Percentiles rank a stretch among this genome's conserved stretches.
Evolutionary conservation across 2,329 filamentous ascomycete species (phyloP).

Genomic region (Hypoxylon sp.): DNA sequence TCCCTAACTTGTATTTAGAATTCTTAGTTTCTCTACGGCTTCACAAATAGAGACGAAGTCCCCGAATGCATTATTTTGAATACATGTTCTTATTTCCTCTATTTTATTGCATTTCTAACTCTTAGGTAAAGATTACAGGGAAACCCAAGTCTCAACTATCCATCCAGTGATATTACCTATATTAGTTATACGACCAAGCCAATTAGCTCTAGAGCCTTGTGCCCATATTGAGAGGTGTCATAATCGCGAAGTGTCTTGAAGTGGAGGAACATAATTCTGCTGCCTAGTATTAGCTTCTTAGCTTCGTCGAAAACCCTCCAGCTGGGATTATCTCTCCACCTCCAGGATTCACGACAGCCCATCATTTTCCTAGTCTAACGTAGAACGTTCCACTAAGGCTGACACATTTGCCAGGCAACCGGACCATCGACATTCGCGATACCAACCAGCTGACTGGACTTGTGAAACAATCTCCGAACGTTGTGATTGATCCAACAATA

Average conservation of each 20-base stretch:
- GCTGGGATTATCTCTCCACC: not conserved
- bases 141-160: not conserved
- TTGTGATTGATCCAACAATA: not conserved
- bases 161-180: not conserved
- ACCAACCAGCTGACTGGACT: not conserved
- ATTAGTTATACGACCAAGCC: not conserved
- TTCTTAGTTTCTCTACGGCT: no score
- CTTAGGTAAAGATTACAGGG: no score
- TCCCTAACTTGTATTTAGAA: no score
- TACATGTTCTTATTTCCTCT: no score
- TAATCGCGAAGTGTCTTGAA: no score
- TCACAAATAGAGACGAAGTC: no score
- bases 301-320: not conserved
- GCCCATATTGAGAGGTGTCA: no score
- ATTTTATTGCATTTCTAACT: no score
- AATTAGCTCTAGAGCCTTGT: no score
- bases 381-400: not conserved
- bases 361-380: not conserved
- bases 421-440: not conserved
- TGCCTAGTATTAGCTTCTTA: slow-evolving; percentile 15
- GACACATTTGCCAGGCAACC: not conserved
- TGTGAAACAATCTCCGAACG: not conserved
- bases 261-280: slow-evolving; percentile 5
- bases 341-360: not conserved
- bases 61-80: no score